Evolutionary conservation across 2,329 filamentous ascomycete species (phyloP).

Genomic region (Daldinia sp.): DNA sequence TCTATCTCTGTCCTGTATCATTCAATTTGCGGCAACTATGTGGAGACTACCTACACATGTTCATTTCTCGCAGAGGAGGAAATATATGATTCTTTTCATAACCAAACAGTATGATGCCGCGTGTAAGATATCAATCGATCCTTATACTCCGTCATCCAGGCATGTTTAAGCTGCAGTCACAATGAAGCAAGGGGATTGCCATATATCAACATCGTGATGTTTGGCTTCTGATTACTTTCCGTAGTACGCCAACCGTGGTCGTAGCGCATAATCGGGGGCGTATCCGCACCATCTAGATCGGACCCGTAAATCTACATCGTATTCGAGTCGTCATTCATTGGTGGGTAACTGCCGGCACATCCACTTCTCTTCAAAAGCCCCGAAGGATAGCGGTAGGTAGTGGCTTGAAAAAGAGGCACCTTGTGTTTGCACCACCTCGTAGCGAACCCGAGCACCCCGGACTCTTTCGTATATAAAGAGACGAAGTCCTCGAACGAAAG

Average conservation of each 20-base stretch:
- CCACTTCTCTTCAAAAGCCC: slow-evolving; percentile 14
- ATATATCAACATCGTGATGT: neutral
- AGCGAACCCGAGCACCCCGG: slow-evolving; percentile 1
- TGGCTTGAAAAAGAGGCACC: neutral
- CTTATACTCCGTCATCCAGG: neutral
- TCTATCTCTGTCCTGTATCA: neutral
- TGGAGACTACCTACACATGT: neutral
- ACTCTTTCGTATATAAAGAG: neutral
- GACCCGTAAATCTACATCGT: neutral
- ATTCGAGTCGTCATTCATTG: slow-evolving; percentile 9
- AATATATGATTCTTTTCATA: neutral
- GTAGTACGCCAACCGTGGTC: neutral
- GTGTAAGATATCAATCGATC: neutral
- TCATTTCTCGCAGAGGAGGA: neutral
- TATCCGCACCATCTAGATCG: slow-evolving; percentile 2
- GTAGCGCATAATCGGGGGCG: neutral
- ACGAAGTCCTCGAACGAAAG: neutral
- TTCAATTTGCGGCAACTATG: neutral
- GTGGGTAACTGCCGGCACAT: slow-evolving; percentile 15
- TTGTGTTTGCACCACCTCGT: neutral
- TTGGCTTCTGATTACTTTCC: neutral
- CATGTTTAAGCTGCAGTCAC: neutral
- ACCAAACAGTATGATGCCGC: neutral
- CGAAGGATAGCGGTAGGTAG: neutral
- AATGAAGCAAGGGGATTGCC: neutral